phyloP scores from a whole-genome alignment of 1,284 basidiomycete species.

The Apiotrichum mycotoxinovorans region DNA sequence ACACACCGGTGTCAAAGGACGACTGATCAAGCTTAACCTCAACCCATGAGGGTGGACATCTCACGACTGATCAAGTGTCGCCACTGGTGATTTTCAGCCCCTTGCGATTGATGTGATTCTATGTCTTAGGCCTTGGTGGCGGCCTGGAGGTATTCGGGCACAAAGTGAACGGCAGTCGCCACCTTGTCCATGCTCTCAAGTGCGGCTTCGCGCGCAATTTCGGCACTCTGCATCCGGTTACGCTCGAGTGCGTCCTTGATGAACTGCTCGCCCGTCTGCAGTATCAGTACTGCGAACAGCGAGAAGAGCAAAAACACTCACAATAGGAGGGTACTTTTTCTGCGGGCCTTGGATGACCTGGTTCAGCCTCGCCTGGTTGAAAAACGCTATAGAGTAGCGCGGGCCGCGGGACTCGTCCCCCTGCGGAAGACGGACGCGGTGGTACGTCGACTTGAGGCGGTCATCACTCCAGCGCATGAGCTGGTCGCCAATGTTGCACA shows the following conservation, averaged over 20 bases:
- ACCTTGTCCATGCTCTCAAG: constrained; percentile 18
- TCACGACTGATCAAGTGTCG: neutral
- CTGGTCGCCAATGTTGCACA: constrained; percentile 42
- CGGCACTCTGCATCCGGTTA: constrained; percentile 36
- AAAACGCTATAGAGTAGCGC: constrained; percentile 36
- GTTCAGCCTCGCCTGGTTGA: constrained; percentile 34
- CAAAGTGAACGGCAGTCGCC: constrained; percentile 28
- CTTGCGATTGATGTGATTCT: neutral
- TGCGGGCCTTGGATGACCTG: constrained; percentile 32
- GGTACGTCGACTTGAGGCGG: constrained; percentile 35
- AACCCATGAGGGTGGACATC: neutral
- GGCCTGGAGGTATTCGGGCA: constrained; percentile 24
- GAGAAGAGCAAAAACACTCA: constrained; percentile 10
- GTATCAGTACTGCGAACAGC: neutral
- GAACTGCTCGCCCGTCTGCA: constrained; percentile 32
- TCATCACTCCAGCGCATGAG: constrained; percentile 37
- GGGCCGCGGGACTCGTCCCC: constrained; percentile 24
- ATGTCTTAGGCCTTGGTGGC: neutral
- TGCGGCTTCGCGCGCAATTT: constrained; percentile 23
- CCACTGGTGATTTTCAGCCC: neutral
- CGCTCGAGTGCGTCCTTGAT: constrained; percentile 30
- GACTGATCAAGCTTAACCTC: neutral
- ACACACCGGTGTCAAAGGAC: neutral
- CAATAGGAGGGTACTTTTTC: constrained; percentile 33
- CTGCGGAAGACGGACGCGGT: constrained; percentile 33